Conservation (phyloP, 768 basidiomycete species). For the Tylopilus vinaceipallidus region DNA sequence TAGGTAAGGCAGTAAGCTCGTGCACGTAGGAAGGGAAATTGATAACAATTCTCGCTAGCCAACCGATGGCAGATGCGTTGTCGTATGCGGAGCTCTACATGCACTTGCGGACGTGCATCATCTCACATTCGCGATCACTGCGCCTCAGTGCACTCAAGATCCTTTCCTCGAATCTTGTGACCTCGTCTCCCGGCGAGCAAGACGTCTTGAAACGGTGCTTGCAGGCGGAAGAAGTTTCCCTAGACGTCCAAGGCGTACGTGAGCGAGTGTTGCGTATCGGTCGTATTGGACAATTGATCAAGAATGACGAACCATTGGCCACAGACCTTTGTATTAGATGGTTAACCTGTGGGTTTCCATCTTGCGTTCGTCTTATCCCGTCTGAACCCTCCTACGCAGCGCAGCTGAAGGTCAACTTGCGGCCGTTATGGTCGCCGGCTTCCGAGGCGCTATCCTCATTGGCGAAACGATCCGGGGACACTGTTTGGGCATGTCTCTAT, state of each 20-base stretch:
- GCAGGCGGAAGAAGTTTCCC: slow-evolving; percentile 75
- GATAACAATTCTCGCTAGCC: slow-evolving; percentile 9
- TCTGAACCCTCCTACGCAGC: slow-evolving; percentile 40
- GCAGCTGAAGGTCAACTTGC: slow-evolving; percentile 90
- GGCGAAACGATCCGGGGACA: slow-evolving; percentile 57
- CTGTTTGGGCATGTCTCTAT: slow-evolving; percentile 72
- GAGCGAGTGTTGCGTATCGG: slow-evolving; percentile 81
- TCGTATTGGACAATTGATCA: slow-evolving; percentile 61
- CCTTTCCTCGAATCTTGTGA: slow-evolving; percentile 51
- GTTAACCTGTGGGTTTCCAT: slow-evolving; percentile 57
- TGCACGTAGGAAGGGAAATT: background rate
- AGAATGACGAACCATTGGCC: slow-evolving; percentile 46
- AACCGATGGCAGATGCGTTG: slow-evolving; percentile 22
- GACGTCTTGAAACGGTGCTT: slow-evolving; percentile 66
- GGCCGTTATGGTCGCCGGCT: slow-evolving; percentile 87
- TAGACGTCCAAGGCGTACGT: slow-evolving; percentile 78
- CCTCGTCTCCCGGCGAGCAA: slow-evolving; percentile 39
- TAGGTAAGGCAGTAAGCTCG: slow-evolving; percentile 35
- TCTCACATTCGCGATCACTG: slow-evolving; percentile 69
- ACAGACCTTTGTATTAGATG: slow-evolving; percentile 69
- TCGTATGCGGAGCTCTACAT: slow-evolving; percentile 52
- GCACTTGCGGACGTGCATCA: slow-evolving; percentile 49
- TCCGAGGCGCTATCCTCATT: slow-evolving; percentile 58
- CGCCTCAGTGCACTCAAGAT: slow-evolving; percentile 66
- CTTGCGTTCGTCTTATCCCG: background rate